Percentiles rank a stretch among this genome's conserved stretches.
phyloP scores from a whole-genome alignment of 78 protist genomes.

The Anaeramoeba flamelloides region DNA sequence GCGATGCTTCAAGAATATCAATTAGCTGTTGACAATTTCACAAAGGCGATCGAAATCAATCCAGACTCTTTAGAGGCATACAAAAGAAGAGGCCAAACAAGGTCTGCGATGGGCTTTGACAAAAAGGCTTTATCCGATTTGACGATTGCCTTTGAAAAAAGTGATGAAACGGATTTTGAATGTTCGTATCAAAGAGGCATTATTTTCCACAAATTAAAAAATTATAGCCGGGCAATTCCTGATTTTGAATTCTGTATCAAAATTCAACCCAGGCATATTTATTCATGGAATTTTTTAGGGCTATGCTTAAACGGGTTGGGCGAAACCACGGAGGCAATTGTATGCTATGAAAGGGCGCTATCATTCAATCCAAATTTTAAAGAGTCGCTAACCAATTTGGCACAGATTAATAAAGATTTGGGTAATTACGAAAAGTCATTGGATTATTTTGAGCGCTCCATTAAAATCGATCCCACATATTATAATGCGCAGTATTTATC shows the following conservation, averaged over 20 bases:
- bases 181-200: neutral
- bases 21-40: neutral
- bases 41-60: neutral
- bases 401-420: neutral
- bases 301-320: neutral
- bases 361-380: neutral
- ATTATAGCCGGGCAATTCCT: neutral
- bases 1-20: neutral
- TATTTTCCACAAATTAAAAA: neutral
- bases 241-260: neutral
- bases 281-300: neutral
- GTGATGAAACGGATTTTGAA: neutral
- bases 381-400: neutral
- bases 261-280: neutral
- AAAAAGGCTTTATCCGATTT: neutral
- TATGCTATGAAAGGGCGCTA: neutral
- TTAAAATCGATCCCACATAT: neutral
- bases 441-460: neutral
- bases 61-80: neutral
- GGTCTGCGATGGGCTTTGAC: neutral
- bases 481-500: neutral
- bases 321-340: neutral
- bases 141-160: neutral
- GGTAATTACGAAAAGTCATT: neutral
- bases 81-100: neutral